A percentile compares a stretch with the other conserved stretches of the same genome.
phyloP scores from a whole-genome alignment of 139 green algal genomes.

The Zygnema circumcarinatum region DNA sequence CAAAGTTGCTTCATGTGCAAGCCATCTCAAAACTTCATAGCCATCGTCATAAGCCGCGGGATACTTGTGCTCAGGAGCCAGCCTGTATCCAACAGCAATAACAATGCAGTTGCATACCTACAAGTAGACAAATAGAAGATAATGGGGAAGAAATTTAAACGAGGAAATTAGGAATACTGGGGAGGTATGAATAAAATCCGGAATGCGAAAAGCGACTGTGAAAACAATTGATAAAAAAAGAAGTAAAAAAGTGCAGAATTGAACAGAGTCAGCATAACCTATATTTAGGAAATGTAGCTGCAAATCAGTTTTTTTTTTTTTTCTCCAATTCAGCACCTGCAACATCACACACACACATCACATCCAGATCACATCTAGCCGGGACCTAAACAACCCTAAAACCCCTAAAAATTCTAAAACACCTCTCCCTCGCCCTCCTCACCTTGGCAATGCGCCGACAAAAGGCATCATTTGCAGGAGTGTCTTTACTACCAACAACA shows the following conservation, averaged over 20 bases:
- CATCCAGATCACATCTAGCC: not conserved
- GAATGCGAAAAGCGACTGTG: not conserved
- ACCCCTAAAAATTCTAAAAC: too few relatives aligned
- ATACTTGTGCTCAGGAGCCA: constrained; percentile 48
- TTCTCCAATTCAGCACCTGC: too few relatives aligned
- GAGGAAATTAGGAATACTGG: not conserved
- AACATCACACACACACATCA: not conserved
- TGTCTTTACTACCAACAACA: constrained; percentile 44
- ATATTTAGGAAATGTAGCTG: too few relatives aligned
- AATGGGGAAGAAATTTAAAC: not conserved
- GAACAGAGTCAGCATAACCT: too few relatives aligned
- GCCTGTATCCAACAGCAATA: constrained; percentile 36
- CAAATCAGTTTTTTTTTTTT: not conserved
- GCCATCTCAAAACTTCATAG: constrained; percentile 43
- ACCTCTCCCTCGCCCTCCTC: too few relatives aligned
- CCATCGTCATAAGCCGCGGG: constrained; percentile 49
- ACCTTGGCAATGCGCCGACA: constrained; percentile 34
- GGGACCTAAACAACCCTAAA: too few relatives aligned
- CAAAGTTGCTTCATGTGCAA: constrained; percentile 22
- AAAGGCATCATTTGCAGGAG: constrained; percentile 31
- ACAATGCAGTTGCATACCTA: constrained; percentile 51
- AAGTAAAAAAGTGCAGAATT: not conserved
- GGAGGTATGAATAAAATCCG: not conserved
- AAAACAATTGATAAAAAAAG: not conserved
- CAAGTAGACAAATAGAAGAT: not conserved